phyloP scores from a whole-genome alignment of 2,329 filamentous ascomycete species.

The Cercospora beticola region DNA sequence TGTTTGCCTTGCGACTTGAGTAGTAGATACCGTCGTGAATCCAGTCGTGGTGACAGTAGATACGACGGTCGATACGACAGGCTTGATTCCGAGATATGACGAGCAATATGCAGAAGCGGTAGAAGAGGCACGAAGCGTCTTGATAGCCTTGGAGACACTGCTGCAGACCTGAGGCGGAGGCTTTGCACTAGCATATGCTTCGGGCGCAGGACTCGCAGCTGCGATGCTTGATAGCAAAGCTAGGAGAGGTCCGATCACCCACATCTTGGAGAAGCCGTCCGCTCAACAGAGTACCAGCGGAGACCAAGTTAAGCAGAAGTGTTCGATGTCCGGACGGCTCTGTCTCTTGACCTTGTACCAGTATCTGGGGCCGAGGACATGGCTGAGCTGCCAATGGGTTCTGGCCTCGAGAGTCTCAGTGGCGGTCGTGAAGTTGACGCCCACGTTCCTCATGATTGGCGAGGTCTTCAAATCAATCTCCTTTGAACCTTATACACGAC shows the following conservation, averaged over 20 bases:
- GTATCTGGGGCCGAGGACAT: background rate
- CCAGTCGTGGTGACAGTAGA: background rate
- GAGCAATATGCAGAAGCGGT: background rate
- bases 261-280: background rate
- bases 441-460: background rate
- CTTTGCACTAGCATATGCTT: background rate
- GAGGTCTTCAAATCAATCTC: background rate
- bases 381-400: background rate
- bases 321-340: background rate
- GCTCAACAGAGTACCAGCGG: background rate
- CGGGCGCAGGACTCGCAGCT: background rate
- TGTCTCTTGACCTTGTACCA: background rate
- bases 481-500: background rate
- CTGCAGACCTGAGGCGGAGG: background rate
- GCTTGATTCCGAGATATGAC: background rate
- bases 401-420: background rate
- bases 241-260: background rate
- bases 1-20: background rate
- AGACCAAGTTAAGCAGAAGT: background rate
- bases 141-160: background rate
- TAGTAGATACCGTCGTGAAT: background rate
- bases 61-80: background rate
- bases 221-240: background rate
- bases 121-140: background rate
- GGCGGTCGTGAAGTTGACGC: background rate